Base-by-base conservation (phyloP, 176 grass and related monocot species). In the Miscanthus lutarioriparius region DNA sequence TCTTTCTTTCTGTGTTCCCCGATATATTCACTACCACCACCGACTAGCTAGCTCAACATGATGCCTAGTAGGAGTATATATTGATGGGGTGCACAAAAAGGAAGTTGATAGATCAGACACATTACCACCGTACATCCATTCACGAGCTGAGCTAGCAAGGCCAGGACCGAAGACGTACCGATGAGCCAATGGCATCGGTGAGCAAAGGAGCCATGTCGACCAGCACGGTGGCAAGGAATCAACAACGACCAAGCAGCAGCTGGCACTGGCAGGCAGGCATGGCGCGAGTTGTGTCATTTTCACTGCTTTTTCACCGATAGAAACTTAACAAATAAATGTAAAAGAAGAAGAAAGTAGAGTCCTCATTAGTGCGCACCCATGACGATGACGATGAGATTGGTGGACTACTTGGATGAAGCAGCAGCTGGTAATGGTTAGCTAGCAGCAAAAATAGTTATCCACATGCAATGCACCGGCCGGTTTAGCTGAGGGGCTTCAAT, bases 381-480 rank as follows among this genome's bases (percentile, higher is more conserved):
- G 69, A 25, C 67, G 68, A 62, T 61, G 56, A 48, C 20, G 22
- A 23, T 61, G 56, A 45, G 49, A 2, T 40, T 15, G 69, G 2
- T 39, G 35, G 69, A n/a, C 8, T 11, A n/a, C 8, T 11, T 33
- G 4, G 22, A 71, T 25, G 68, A 72, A 26, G 69, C 12, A 27
- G 39, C 5, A 11, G 40, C 40, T 43, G 10, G 38, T 37, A 7
- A 5, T 27, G 22, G 40, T 17, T 17, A 28, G 40, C 4, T 7
- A 58, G 19, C 53, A 8, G 53, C 54, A 17, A 27, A 64, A 72
- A 38, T 26, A 44, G 69, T 13, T 41, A 48, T 74, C 70, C 70
- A 30, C 70, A 74, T 48, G 70, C 70, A 30, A 74, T 74, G 70
- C 70, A 48, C 70, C 70, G 17, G 14, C 5, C 48, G 19, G 49